phyloP scores from a whole-genome alignment of 148 eudicot genomes.

The Rhododendron vialii region DNA sequence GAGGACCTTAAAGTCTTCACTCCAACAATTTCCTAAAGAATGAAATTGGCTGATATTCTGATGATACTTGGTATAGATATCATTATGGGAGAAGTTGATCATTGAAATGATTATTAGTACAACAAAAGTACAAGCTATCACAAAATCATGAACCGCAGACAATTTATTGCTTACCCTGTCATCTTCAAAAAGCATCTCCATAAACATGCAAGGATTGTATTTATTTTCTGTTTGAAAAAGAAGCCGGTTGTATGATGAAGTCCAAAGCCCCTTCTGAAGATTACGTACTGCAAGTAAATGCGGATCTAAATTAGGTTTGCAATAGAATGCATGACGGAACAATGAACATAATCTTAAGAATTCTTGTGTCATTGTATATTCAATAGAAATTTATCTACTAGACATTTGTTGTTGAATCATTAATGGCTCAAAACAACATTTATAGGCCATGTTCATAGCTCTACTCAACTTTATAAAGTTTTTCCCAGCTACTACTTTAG shows the following conservation, averaged over 20 bases:
- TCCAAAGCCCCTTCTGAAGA: constrained; percentile 37
- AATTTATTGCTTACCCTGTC: constrained; percentile 24
- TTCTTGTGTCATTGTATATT: background rate
- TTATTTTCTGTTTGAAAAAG: constrained; percentile 30
- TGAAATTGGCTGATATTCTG: no score
- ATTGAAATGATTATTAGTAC: no score
- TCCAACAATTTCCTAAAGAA: background rate
- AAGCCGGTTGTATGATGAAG: constrained; percentile 30
- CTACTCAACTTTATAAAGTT: background rate
- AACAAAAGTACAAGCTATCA: no score
- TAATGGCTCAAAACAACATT: background rate
- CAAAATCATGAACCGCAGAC: background rate
- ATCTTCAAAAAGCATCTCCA: constrained; percentile 29
- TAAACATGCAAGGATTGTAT: constrained; percentile 24
- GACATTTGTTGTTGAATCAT: background rate
- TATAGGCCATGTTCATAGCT: background rate
- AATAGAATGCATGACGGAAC: background rate
- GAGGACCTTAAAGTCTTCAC: background rate
- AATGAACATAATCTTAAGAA: background rate
- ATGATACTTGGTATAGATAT: no score
- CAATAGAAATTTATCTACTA: background rate
- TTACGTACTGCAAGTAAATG: constrained; percentile 24
- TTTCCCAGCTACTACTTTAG: background rate
- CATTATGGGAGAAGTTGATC: no score
- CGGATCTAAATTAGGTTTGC: background rate